Conservation (phyloP, 2,329 filamentous ascomycete genomes). For the Trichoderma breve region DNA sequence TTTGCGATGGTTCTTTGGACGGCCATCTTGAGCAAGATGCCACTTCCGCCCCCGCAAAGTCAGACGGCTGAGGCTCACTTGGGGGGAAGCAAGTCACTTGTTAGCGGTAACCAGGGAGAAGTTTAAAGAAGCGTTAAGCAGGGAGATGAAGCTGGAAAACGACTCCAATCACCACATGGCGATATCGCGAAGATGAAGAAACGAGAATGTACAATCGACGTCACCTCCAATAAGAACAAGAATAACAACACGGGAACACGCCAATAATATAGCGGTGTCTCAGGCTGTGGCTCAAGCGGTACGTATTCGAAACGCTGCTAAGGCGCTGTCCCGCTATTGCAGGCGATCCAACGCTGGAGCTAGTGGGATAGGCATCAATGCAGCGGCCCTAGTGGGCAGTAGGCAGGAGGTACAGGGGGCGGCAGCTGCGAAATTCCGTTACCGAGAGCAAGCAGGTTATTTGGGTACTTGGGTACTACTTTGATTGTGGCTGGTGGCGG, state of each 20-base stretch:
- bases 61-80: background rate
- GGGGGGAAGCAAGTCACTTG: background rate
- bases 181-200: background rate
- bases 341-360: conserved; percentile 10
- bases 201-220: conserved; percentile 16
- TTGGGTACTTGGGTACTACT: background rate
- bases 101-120: background rate
- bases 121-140: background rate
- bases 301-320: conserved; percentile 11
- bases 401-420: conserved; percentile 10
- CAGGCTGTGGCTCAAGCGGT: conserved; percentile 19
- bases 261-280: conserved; percentile 19
- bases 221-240: conserved; percentile 6
- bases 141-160: background rate
- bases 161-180: conserved; percentile 16
- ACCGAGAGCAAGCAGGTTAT: background rate
- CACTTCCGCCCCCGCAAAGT: background rate
- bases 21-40: conserved; percentile 27
- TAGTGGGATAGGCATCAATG: conserved; percentile 9
- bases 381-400: background rate
- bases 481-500: background rate
- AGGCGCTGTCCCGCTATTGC: background rate
- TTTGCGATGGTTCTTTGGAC: conserved; percentile 34
- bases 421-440: conserved; percentile 26
- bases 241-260: conserved; percentile 15